Conservation (phyloP, 371 early-diverging fungal species). For the Mortierella sp. region DNA sequence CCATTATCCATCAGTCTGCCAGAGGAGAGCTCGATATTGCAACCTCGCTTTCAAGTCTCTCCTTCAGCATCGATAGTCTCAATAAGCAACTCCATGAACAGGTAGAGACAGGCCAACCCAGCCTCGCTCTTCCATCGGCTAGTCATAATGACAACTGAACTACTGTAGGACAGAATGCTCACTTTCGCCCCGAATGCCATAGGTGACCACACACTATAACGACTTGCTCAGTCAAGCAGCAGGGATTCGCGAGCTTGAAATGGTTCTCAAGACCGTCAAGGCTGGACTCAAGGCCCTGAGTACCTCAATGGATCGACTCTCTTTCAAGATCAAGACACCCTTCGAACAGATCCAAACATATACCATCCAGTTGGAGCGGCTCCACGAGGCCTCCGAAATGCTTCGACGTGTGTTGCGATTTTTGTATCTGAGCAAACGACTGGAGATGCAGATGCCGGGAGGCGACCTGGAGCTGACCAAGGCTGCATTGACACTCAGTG, state of each 20-base stretch:
- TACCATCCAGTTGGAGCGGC: slow-evolving; percentile 70
- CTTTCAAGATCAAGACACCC: slow-evolving; percentile 68
- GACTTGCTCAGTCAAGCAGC: slow-evolving; percentile 76
- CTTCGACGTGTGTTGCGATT: slow-evolving; percentile 76
- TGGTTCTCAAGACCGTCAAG: slow-evolving; percentile 64
- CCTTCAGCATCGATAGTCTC: slow-evolving; percentile 79
- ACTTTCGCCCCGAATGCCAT: slow-evolving; percentile 3
- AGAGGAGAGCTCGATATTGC: slow-evolving; percentile 69
- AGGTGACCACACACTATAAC: slow-evolving; percentile 80
- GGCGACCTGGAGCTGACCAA: slow-evolving; percentile 66
- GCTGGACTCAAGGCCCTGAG: slow-evolving; percentile 66
- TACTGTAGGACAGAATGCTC: background rate
- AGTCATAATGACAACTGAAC: background rate
- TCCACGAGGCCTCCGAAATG: slow-evolving; percentile 71
- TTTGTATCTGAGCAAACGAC: slow-evolving; percentile 65
- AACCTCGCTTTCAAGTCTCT: slow-evolving; percentile 74
- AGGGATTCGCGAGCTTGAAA: slow-evolving; percentile 73
- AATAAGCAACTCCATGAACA: slow-evolving; percentile 83
- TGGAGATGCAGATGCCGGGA: slow-evolving; percentile 68
- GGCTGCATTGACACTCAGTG: slow-evolving; percentile 67
- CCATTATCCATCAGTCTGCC: slow-evolving; percentile 63
- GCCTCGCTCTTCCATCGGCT: no score
- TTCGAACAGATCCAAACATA: slow-evolving; percentile 68
- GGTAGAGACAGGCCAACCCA: slow-evolving; percentile 54
- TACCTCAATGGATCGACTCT: slow-evolving; percentile 67